These are phyloP conservation scores for Kwoniella heveanensis DNA, from an alignment of 768 basidiomycete species.

Conservation along the genomic window DNA sequence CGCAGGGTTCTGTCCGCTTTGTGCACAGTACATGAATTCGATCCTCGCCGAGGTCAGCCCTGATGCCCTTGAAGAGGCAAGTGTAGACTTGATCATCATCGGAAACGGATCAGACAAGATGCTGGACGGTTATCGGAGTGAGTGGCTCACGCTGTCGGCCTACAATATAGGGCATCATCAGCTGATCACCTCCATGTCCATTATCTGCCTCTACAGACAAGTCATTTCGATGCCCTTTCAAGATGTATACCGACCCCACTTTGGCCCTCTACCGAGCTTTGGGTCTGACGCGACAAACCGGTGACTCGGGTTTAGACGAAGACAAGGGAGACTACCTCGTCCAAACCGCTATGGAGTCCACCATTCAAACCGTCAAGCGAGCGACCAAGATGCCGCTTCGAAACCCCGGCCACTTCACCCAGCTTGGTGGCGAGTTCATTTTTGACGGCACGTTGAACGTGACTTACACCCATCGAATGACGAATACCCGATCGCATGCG, in stretches of 20 bases:
- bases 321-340: constrained; percentile 66
- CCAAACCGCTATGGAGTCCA: constrained; percentile 67
- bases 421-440: constrained; percentile 89
- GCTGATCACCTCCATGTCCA: not conserved
- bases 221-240: constrained; percentile 71
- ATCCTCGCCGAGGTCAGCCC: constrained; percentile 62
- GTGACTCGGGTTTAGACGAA: constrained; percentile 59
- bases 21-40: constrained; percentile 83
- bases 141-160: too few relatives aligned
- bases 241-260: constrained; percentile 77
- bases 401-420: constrained; percentile 62
- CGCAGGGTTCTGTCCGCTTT: constrained; percentile 68
- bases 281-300: constrained; percentile 68
- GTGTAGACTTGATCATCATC: constrained; percentile 70
- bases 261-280: constrained; percentile 69
- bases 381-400: constrained; percentile 66
- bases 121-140: constrained; percentile 72
- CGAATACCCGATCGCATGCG: constrained; percentile 70
- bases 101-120: constrained; percentile 76
- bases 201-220: constrained; percentile 56
- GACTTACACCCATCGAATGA: constrained; percentile 83
- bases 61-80: constrained; percentile 60
- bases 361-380: constrained; percentile 68
- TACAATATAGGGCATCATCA: too few relatives aligned
- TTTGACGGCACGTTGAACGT: constrained; percentile 66